phyloP scores from a whole-genome alignment of 83 land plant genomes.

The Picea abies region DNA sequence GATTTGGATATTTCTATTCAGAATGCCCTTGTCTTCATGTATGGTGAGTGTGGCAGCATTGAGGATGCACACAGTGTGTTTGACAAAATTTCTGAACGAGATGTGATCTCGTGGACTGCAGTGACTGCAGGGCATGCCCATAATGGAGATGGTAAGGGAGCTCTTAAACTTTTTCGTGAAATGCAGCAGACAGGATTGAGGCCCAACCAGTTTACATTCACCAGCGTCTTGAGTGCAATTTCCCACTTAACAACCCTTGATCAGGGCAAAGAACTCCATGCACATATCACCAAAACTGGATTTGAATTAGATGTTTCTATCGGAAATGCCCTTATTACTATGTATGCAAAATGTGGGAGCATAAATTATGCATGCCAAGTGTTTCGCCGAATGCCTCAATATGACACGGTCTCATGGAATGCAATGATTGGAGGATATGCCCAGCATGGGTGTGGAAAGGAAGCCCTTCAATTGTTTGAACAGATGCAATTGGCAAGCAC shows the following conservation, averaged over 20 bases:
- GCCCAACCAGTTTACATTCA: slow-evolving; percentile 1
- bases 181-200: slow-evolving; percentile 3
- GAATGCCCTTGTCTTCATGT: slow-evolving; percentile 54
- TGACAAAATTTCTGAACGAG: neutral
- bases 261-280: slow-evolving; percentile 6
- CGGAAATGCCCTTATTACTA: slow-evolving; percentile 50
- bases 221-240: neutral
- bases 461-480: slow-evolving; percentile 34
- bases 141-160: neutral
- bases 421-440: slow-evolving; percentile 52
- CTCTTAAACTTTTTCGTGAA: slow-evolving; percentile 4
- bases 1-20: slow-evolving; percentile 36
- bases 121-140: slow-evolving; percentile 13
- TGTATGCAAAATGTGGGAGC: slow-evolving; percentile 62
- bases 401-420: slow-evolving; percentile 50
- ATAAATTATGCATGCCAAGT: slow-evolving; percentile 42
- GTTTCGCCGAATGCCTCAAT: slow-evolving; percentile 23
- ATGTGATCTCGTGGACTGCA: slow-evolving; percentile 11
- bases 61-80: slow-evolving; percentile 30
- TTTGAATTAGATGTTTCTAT: neutral
- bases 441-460: slow-evolving; percentile 45
- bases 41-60: slow-evolving; percentile 54
- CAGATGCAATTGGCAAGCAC: slow-evolving; percentile 40
- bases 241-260: neutral
- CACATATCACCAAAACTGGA: slow-evolving; percentile 6